phyloP scores from a whole-genome alignment of 2,329 filamentous ascomycete genomes.

The Cordyceps tenuipes region DNA sequence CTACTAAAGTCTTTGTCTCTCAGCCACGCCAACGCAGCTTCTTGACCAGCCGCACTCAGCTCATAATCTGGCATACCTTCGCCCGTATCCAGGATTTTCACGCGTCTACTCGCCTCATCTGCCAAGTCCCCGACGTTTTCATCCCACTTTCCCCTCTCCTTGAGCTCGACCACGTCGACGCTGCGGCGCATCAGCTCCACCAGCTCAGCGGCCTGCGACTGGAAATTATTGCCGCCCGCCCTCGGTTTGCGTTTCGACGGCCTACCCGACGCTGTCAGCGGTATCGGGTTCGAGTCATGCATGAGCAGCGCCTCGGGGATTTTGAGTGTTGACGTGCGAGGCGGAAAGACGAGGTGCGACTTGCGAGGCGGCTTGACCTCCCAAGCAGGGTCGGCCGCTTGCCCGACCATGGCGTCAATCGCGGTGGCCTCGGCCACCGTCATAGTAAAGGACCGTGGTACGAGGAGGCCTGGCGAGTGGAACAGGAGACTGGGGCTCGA shows the following conservation, averaged over 20 bases:
- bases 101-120: slow-evolving; percentile 27
- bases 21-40: slow-evolving; percentile 25
- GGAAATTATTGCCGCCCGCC: slow-evolving; percentile 33
- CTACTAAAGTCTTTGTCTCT: slow-evolving; percentile 11
- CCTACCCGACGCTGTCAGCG: slow-evolving; percentile 15
- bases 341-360: slow-evolving; percentile 40
- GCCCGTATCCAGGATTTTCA: slow-evolving; percentile 32
- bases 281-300: slow-evolving; percentile 28
- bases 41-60: slow-evolving; percentile 21
- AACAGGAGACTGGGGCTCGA: slow-evolving; percentile 52
- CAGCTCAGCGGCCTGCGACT: slow-evolving; percentile 39
- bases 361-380: slow-evolving; percentile 28
- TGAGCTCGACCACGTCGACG: slow-evolving; percentile 37
- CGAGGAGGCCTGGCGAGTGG: slow-evolving; percentile 39
- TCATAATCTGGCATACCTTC: slow-evolving; percentile 19
- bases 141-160: slow-evolving; percentile 34
- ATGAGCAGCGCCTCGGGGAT: slow-evolving; percentile 43
- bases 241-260: slow-evolving; percentile 13
- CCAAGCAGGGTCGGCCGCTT: neutral
- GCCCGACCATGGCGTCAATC: slow-evolving; percentile 17
- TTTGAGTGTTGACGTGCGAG: slow-evolving; percentile 36
- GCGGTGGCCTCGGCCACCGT: slow-evolving; percentile 22
- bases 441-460: slow-evolving; percentile 36
- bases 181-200: slow-evolving; percentile 40
- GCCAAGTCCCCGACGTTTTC: slow-evolving; percentile 26